Evolutionary conservation across 768 basidiomycete genomes (phyloP).

Genomic region (Naganishia vaughanmartiniae): DNA sequence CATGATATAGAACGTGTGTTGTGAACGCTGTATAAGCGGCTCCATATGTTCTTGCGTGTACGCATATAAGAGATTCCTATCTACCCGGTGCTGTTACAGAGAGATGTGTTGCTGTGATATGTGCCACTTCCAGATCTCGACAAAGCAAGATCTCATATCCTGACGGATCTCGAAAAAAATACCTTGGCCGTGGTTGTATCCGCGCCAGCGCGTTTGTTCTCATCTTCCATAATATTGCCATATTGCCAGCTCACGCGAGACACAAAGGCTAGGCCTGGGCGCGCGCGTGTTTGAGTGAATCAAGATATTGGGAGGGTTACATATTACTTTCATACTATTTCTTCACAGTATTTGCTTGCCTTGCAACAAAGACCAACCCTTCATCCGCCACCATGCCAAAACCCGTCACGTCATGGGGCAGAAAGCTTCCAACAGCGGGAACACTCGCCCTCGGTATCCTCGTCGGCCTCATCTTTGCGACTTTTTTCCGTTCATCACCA

Average conservation of each 20-base stretch:
- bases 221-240: not conserved
- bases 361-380: not conserved
- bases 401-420: slow-evolving; percentile 27
- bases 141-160: too few species aligned
- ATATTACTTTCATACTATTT: slow-evolving; percentile 1
- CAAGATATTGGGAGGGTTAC: not conserved
- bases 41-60: not conserved
- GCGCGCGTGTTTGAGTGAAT: slow-evolving; percentile 5
- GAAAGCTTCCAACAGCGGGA: slow-evolving; percentile 47
- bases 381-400: slow-evolving; percentile 8
- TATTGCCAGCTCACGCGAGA: slow-evolving; percentile 3
- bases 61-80: not conserved
- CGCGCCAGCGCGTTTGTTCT: not conserved
- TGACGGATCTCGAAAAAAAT: too few species aligned
- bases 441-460: slow-evolving; percentile 46
- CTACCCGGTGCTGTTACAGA: not conserved
- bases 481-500: slow-evolving; percentile 21
- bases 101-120: too few species aligned
- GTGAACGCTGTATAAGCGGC: not conserved
- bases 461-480: slow-evolving; percentile 47
- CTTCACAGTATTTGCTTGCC: not conserved
- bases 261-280: not conserved
- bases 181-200: not conserved
- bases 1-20: not conserved
- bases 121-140: too few species aligned